Conservation (phyloP, 768 basidiomycete genomes). For the Podaxis pistillaris region DNA sequence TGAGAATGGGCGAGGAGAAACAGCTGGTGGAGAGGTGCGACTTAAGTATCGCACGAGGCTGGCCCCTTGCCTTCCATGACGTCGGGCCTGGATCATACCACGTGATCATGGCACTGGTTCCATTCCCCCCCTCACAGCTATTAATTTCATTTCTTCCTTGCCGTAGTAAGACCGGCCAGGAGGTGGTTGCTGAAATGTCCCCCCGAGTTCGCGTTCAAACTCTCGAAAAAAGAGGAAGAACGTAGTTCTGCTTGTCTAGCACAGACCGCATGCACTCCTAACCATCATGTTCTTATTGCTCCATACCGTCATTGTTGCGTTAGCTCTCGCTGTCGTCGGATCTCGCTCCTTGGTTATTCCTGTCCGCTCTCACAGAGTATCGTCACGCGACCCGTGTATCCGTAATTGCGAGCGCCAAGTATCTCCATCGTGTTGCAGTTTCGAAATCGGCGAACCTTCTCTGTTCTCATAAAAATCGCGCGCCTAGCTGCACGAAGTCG, state of each 20-base stretch:
- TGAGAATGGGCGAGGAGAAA: conserved; percentile 13
- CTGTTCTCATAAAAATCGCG: too few relatives aligned
- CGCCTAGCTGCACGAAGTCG: too few relatives aligned
- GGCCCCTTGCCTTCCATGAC: conserved; percentile 13
- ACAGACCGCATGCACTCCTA: not conserved
- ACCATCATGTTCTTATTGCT: not conserved
- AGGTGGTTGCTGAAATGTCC: not conserved
- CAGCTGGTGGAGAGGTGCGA: conserved; percentile 3
- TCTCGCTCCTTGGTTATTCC: conserved; percentile 1
- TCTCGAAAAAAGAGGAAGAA: not conserved
- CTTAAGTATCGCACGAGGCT: conserved; percentile 22
- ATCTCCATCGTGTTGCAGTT: not conserved
- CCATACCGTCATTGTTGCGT: not conserved
- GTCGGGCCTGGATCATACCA: conserved; percentile 8
- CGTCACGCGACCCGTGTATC: not conserved
- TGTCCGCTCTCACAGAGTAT: not conserved
- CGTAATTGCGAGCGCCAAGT: not conserved
- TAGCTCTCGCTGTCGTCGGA: not conserved
- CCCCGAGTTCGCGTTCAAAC: not conserved
- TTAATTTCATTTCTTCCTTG: not conserved
- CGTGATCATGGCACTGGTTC: conserved; percentile 7
- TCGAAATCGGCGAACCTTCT: not conserved
- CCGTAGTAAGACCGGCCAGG: not conserved
- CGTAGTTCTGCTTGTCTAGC: not conserved
- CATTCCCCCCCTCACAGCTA: not conserved